Conservation (phyloP, 805 yeast species). For the Schwanniomyces sp. region DNA sequence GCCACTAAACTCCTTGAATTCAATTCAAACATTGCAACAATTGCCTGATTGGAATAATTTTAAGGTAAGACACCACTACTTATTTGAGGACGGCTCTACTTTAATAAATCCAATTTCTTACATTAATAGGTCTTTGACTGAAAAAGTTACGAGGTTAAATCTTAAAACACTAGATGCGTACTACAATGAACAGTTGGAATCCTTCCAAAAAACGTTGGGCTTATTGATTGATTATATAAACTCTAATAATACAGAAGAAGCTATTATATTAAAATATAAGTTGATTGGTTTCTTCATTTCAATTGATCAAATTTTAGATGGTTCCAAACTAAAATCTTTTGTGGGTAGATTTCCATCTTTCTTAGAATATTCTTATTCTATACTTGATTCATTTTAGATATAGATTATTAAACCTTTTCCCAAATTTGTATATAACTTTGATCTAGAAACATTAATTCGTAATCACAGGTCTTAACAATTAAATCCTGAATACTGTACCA, state of each 20-base stretch:
- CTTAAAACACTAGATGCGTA: background rate
- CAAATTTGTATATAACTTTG: conserved; percentile 71
- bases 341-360: conserved; percentile 4
- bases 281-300: conserved; percentile 18
- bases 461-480: conserved; percentile 44
- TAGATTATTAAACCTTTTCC: conserved; percentile 33
- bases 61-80: conserved; percentile 23
- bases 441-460: conserved; percentile 59
- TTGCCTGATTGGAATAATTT: conserved; percentile 27
- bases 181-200: conserved; percentile 6
- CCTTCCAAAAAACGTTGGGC: conserved; percentile 11
- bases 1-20: conserved; percentile 4
- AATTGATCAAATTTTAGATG: conserved; percentile 14
- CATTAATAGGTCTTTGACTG: background rate
- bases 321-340: conserved; percentile 17
- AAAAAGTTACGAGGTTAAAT: background rate
- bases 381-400: conserved; percentile 2
- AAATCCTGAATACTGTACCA: conserved; percentile 66
- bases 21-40: conserved; percentile 16
- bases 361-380: conserved; percentile 6
- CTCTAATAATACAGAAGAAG: background rate
- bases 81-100: conserved; percentile 12
- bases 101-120: background rate
- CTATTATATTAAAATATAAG: conserved; percentile 12
- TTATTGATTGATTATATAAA: conserved; percentile 10